Base-by-base conservation (phyloP, 2,329 filamentous ascomycete species). In the Nannizziopsis barbatae region DNA sequence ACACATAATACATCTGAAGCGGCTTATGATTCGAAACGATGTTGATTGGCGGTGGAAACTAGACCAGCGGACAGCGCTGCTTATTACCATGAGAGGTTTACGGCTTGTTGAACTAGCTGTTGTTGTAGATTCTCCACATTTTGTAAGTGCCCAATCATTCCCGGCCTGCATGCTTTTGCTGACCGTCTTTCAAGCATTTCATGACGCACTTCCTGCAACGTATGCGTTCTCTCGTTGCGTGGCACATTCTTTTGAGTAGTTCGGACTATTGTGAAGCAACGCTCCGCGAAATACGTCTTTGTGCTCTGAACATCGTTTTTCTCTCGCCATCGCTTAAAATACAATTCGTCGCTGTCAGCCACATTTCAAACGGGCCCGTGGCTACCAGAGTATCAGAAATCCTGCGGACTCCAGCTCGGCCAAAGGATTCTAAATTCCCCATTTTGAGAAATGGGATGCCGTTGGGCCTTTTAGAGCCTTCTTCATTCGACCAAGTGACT, bases 1-100 rank as follows among this genome's bases (percentile, higher is more conserved):
- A 62, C 80, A 83, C 57, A 68, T 77, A 48, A 56, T 57, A 9
- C 73, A 68, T 0, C 62, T 84, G 14, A 73, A 70, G 57, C 68
- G 75, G 9, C 60, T 84, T 14, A 75, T 81, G 70, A 74, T 83
- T 54, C 76, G 77, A 57, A 79, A 82, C 54, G 70, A 78, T 43
- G 58, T 64, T 15, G 69, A 71, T 39, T 59, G 63, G 5, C 63
- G 65, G 5, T 84, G 80, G 80, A 77, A 81, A 20, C 42, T 63
- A 10, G 52, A 58, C 33, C 42, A 31, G 8, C 38, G 51, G 12
- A 52, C 56, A 8, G 45, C 54, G 31, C 31, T 17, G 12, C 45
- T 56, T 2, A 42, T 61, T 4, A 43, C 54, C 18, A 50, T 30
- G 38, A 40, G 22, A 27, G 57, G 56, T 2, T 45, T 20, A 3